Conservation (phyloP, 73 alveolate genomes). For the Symbiodinium natans region DNA sequence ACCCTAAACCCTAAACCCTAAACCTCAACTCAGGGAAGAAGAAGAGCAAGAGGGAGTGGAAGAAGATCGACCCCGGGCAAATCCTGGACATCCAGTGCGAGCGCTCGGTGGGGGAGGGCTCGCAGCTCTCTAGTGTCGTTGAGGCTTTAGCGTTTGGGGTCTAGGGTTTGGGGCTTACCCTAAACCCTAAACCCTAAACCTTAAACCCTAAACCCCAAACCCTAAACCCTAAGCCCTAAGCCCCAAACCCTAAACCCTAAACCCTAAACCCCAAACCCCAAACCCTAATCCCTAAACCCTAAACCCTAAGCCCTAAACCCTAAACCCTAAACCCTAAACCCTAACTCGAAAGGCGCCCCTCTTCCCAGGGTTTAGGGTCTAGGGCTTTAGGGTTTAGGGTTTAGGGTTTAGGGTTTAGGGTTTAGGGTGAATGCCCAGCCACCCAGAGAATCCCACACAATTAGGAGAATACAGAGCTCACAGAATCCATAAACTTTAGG, state of each 20-base stretch:
- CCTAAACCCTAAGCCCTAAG: background rate
- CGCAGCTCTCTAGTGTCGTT: too few relatives aligned
- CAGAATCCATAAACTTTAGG: too few relatives aligned
- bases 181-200: too few relatives aligned
- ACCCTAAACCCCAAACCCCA: too few relatives aligned
- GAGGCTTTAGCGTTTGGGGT: background rate
- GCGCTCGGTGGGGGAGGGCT: background rate
- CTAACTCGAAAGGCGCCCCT: background rate
- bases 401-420: too few relatives aligned
- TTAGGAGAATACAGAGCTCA: too few relatives aligned
- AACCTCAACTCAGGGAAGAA: conserved; percentile 15
- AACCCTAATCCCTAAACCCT: background rate
- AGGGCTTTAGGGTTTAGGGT: too few relatives aligned
- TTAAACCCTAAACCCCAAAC: background rate
- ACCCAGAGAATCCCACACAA: too few relatives aligned
- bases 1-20: too few relatives aligned
- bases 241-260: too few relatives aligned
- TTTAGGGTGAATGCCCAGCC: too few relatives aligned
- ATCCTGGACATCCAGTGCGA: conserved; percentile 55
- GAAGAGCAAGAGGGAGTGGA: conserved; percentile 68
- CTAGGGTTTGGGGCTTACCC: background rate
- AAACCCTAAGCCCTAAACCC: background rate
- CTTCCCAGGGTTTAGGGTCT: too few relatives aligned
- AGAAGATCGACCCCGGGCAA: conserved; percentile 54
- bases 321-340: background rate